These are phyloP conservation scores for Debaryomyces tyrocola DNA, from an alignment of 805 yeast species.

Conservation along the genomic window DNA sequence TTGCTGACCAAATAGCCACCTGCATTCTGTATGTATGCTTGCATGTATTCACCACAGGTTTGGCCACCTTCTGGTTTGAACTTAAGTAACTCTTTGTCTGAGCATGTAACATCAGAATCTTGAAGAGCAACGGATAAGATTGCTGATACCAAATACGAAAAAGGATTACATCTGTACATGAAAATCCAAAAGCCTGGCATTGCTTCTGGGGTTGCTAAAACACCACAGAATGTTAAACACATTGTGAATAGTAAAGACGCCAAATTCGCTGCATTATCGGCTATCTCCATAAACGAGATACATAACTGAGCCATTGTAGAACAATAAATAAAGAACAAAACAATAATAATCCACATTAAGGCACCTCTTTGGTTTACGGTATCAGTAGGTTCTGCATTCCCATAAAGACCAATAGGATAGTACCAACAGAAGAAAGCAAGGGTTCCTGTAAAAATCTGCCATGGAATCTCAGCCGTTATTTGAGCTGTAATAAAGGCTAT, in stretches of 20 bases:
- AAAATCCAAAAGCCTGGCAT: conserved; percentile 63
- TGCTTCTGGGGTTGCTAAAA: conserved; percentile 52
- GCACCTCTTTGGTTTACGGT: conserved; percentile 53
- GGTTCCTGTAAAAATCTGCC: conserved; percentile 62
- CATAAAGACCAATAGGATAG: conserved; percentile 36
- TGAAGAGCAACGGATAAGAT: conserved; percentile 31
- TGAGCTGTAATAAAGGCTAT: conserved; percentile 59
- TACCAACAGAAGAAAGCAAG: conserved; percentile 61
- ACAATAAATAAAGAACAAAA: conserved; percentile 50
- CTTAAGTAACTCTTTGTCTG: conserved; percentile 18
- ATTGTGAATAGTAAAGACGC: conserved; percentile 58
- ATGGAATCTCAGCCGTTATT: conserved; percentile 65
- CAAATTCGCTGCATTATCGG: conserved; percentile 64
- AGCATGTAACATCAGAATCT: conserved; percentile 23
- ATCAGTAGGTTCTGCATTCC: conserved; percentile 17
- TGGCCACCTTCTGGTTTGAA: conserved; percentile 24
- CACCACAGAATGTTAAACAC: conserved; percentile 77
- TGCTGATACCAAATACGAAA: conserved; percentile 32
- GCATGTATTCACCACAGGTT: conserved; percentile 32
- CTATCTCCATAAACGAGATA: conserved; percentile 58
- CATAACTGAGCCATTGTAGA: conserved; percentile 59
- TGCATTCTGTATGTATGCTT: conserved; percentile 18
- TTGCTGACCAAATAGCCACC: conserved; percentile 23
- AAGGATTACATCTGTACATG: conserved; percentile 36
- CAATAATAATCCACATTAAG: conserved; percentile 46